These are phyloP conservation scores for Penicillium soppii DNA, from an alignment of 495 filamentous ascomycete genomes.

Conservation along the genomic window DNA sequence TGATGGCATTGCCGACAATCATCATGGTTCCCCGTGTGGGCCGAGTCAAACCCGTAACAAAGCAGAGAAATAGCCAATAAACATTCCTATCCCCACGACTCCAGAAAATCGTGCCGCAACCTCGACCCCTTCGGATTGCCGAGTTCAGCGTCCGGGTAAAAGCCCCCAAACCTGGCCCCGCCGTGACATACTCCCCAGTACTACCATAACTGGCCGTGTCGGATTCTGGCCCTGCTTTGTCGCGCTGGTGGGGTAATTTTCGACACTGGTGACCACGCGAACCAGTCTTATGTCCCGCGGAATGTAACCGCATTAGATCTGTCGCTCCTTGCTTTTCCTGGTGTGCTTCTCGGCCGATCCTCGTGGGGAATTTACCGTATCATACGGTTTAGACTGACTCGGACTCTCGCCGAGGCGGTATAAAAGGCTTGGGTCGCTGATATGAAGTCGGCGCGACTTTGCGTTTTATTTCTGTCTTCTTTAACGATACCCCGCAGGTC, in stretches of 20 bases:
- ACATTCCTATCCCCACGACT: not conserved
- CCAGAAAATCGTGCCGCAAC: not conserved
- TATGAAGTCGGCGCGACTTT: not conserved
- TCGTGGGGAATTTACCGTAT: conserved; percentile 15
- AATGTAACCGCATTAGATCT: conserved; percentile 13
- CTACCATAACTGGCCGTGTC: not conserved
- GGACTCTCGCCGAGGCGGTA: conserved; percentile 11
- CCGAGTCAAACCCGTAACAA: not conserved
- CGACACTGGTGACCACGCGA: not conserved
- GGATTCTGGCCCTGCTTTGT: not conserved
- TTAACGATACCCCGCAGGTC: not conserved
- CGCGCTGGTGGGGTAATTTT: not conserved
- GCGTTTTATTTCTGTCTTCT: not conserved
- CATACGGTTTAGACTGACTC: not conserved
- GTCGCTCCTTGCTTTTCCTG: conserved; percentile 10
- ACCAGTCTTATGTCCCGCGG: not conserved
- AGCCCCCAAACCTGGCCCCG: not conserved
- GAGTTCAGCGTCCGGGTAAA: not conserved
- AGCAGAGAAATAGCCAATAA: not conserved
- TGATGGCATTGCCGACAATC: not conserved
- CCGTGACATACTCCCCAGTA: conserved; percentile 8
- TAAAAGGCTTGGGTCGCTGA: conserved; percentile 3
- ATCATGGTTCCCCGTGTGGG: not conserved
- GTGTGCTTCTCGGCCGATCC: conserved; percentile 17
- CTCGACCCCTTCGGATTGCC: not conserved